phyloP scores from a whole-genome alignment of 1,284 basidiomycete genomes.

The Marasmius fiardii region DNA sequence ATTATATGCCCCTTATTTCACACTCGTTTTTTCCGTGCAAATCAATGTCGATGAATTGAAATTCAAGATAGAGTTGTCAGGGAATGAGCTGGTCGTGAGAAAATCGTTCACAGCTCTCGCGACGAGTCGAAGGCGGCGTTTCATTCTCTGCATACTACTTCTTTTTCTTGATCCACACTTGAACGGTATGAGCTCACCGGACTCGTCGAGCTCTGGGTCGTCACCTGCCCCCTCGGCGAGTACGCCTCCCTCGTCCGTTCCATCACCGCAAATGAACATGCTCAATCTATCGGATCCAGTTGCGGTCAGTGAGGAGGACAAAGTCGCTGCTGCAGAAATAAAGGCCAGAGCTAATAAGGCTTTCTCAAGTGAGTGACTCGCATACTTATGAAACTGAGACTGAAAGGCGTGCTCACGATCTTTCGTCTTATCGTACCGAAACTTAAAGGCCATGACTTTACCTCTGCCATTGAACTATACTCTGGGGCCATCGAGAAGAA shows the following conservation, averaged over 20 bases:
- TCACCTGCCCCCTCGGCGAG: conserved; percentile 42
- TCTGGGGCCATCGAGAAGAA: conserved; percentile 77
- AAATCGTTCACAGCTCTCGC: no score
- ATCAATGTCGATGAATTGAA: no score
- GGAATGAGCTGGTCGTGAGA: no score
- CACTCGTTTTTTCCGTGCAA: no score
- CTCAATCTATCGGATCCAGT: conserved; percentile 42
- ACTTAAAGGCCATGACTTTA: conserved; percentile 39
- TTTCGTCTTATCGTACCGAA: neutral
- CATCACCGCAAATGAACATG: conserved; percentile 54
- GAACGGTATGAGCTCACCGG: conserved; percentile 43
- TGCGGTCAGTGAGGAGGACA: conserved; percentile 65
- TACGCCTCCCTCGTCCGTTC: conserved; percentile 48
- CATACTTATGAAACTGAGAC: neutral
- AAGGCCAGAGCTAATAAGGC: conserved; percentile 88
- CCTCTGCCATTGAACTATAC: conserved; percentile 69
- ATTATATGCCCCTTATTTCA: no score
- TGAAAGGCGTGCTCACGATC: neutral
- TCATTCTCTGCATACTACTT: neutral
- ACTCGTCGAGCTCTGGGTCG: conserved; percentile 23
- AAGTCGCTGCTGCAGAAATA: conserved; percentile 60
- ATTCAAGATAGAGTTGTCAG: no score
- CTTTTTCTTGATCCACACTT: neutral
- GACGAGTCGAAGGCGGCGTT: no score
- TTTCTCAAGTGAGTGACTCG: conserved; percentile 58